Base-by-base conservation (phyloP, 371 early-diverging fungal genomes). In the Haplosporangium sp. region DNA sequence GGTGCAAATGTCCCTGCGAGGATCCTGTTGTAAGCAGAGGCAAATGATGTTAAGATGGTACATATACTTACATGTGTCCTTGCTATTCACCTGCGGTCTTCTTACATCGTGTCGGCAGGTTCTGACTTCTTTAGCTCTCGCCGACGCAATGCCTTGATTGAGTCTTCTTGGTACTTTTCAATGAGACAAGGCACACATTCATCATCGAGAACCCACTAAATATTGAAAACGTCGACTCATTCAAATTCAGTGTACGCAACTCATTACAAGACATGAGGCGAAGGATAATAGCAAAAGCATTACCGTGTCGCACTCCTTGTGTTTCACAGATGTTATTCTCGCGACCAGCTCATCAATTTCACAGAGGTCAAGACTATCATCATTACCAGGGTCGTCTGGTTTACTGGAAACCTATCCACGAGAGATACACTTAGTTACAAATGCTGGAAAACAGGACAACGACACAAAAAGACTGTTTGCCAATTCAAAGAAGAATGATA, bases 1-100 rank as follows among this genome's bases (percentile, higher is more conserved):
- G 60, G 60, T 14, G 67, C 67, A 41, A 67, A 59, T 46, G 66
- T 66, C 45, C 66, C 59, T 37, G 59, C 59, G 21, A 66, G 43
- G 42, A 66, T 53, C 66, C 66, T 66, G 48, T 61, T 20, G 40
- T 18, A 66, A 41, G 48, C 18, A 51, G 47, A 29, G 46, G 57
- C 57, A 57, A 58, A 41, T 18, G 53, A 57, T 48, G 52, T 61
- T 52, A 61, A n/a, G 41, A 21, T 42, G 51, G 11, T 58, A 43
- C 41, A 42, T 52, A 38, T 29, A 51, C 14, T 42, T 11, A 20
- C 41, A 12, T 52, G 51, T 52, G 42, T 66, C 40, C 18, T 56
- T 12, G 16, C 47, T 23, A 38, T 5, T 48, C 57, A 55, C 52
- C 16, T 10, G 3, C 14, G 20, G 58, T 43, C 43, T 59, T 14